phyloP scores from a whole-genome alignment of 306 rosid genomes.

The Acacia crassicarpa region DNA sequence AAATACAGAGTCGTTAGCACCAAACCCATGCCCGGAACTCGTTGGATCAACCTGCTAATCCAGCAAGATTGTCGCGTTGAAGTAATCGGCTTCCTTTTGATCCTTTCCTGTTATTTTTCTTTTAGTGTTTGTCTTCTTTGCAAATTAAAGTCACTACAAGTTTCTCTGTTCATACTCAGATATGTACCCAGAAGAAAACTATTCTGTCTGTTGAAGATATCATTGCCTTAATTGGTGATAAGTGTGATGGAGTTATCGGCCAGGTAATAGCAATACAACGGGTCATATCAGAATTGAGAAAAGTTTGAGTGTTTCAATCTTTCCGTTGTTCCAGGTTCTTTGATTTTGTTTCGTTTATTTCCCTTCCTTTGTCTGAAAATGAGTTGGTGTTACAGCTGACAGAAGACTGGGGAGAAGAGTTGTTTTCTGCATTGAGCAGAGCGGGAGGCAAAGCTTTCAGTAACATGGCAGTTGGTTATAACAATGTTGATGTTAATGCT shows the following conservation, averaged over 20 bases:
- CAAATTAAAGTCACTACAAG: not conserved
- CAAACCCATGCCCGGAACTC: constrained; percentile 97
- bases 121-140: not conserved
- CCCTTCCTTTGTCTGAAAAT: constrained; percentile 16
- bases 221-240: constrained; percentile 84
- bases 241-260: constrained; percentile 97
- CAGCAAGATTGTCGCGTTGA: constrained; percentile 92
- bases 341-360: not conserved
- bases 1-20: constrained; percentile 97
- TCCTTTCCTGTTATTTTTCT: not conserved
- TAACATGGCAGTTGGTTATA: constrained; percentile 99
- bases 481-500: constrained; percentile 89
- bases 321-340: not conserved
- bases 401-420: constrained; percentile 97
- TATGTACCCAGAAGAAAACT: constrained; percentile 93
- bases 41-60: constrained; percentile 93
- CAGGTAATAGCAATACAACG: constrained; percentile 52
- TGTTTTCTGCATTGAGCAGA: constrained; percentile 90
- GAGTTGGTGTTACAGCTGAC: constrained; percentile 64
- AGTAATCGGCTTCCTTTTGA: constrained; percentile 42
- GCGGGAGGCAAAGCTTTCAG: constrained; percentile 98
- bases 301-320: constrained; percentile 6
- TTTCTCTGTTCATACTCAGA: constrained; percentile 41
- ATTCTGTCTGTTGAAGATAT: constrained; percentile 93
- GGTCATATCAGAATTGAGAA: not conserved